Conservation (phyloP, 1,139 yeast genomes). For the Pichia sp. region DNA sequence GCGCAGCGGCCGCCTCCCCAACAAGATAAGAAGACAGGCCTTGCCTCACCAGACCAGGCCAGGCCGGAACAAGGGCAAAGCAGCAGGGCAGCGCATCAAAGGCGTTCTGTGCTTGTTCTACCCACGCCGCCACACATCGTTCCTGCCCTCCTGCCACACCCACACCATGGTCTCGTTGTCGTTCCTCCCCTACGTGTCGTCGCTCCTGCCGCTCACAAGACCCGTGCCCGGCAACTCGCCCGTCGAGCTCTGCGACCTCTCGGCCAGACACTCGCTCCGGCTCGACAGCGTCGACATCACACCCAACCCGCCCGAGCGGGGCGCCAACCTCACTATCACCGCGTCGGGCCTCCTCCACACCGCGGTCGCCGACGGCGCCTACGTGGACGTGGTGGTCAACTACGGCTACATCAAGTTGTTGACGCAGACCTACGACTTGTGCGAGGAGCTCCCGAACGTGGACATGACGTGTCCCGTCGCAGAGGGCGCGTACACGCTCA, state of each 20-base stretch:
- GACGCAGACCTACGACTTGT: constrained; percentile 82
- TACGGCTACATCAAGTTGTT: constrained; percentile 86
- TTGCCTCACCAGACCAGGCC: no score
- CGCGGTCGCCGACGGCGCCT: constrained; percentile 75
- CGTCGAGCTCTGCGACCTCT: constrained; percentile 66
- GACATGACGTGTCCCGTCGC: constrained; percentile 77
- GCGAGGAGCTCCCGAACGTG: constrained; percentile 80
- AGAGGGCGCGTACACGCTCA: constrained; percentile 61
- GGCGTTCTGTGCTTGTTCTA: no score
- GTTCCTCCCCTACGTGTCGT: constrained; percentile 3
- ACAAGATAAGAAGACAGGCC: no score
- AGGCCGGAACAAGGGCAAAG: no score
- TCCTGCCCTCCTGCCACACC: not conserved
- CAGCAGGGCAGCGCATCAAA: no score
- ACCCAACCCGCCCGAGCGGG: constrained; percentile 89
- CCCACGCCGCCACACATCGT: no score
- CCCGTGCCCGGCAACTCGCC: constrained; percentile 94
- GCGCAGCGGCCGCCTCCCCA: not conserved
- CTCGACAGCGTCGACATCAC: constrained; percentile 55
- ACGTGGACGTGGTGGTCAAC: constrained; percentile 87
- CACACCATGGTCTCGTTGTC: constrained; percentile 13
- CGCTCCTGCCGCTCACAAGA: constrained; percentile 31
- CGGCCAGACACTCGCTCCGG: constrained; percentile 56
- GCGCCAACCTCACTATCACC: constrained; percentile 67
- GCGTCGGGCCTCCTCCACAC: constrained; percentile 64